Evolutionary conservation across 148 eudicot species (phyloP).

Genomic region (Talinum fruticosum): DNA sequence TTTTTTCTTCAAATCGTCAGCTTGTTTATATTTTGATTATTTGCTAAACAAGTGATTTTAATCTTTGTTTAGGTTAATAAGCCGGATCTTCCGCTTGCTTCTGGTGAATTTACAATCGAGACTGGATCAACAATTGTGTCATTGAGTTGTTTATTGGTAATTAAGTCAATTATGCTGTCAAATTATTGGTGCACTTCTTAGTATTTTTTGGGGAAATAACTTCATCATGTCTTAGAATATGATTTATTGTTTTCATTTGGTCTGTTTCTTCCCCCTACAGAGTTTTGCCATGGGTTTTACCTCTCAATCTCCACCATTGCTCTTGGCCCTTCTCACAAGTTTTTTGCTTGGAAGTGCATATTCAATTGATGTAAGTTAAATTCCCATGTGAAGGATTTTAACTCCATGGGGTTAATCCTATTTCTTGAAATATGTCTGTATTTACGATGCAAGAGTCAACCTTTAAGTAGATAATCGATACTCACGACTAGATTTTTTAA

Average conservation of each 20-base stretch:
- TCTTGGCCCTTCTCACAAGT: constrained; percentile 28
- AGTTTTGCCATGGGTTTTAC: constrained; percentile 26
- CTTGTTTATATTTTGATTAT: background rate
- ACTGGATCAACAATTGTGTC: constrained; percentile 23
- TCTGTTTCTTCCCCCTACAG: constrained; percentile 1
- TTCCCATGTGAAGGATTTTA: background rate
- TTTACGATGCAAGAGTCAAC: no score
- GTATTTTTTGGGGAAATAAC: no score
- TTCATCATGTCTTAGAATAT: background rate
- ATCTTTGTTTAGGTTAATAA: constrained; percentile 25
- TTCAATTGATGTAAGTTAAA: constrained; percentile 30
- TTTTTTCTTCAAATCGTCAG: background rate
- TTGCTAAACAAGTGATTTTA: background rate
- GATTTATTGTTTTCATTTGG: background rate
- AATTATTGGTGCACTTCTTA: background rate
- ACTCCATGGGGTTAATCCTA: background rate
- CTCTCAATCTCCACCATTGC: constrained; percentile 25
- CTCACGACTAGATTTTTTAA: no score
- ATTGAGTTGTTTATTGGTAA: constrained; percentile 22
- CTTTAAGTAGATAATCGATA: no score
- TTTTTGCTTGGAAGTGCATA: constrained; percentile 32
- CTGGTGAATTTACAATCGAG: constrained; percentile 23
- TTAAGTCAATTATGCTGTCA: background rate
- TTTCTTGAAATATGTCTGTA: no score
- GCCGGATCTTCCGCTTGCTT: constrained; percentile 30